Evolutionary conservation across 2,329 filamentous ascomycete genomes (phyloP), one percentile per base, ranked within the genome.

Genomic region (Fusarium xylarioides): DNA sequence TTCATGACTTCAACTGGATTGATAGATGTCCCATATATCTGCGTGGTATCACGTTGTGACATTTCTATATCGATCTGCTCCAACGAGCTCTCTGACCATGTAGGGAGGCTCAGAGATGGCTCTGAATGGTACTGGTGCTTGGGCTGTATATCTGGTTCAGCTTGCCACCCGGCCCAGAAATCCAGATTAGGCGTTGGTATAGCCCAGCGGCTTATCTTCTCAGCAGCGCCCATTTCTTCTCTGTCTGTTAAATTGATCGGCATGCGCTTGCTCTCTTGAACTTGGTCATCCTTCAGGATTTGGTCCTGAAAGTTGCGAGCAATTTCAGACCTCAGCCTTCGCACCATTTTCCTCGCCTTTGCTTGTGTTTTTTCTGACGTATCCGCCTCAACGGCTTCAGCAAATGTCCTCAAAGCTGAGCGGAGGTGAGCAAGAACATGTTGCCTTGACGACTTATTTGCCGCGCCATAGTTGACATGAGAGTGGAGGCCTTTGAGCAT

Each of bases 81-180:
- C 16, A 18, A 11, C 2, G 42, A 44, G 16, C 42, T 44, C 42
- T 44, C n/a, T 26, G 42, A 18, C 11, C 42, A 12, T 12, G 42
- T 26, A 18, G n/a, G 42, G 3, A 44, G 7, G 42, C 42, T 44
- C 42, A 26, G 16, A 18, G n/a, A 44, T 12, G 16, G 7, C 3
- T 44, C 42, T 4, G 16, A 26, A 8, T 12, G 16, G n/a, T 44
- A 26, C n/a, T 44, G 42, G 15, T 44, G 2, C n/a, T 2, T 44
- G 5, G 11, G 16, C 7, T 44, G 42, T 5, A 23, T 18, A 5
- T 26, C 42, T 44, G 11, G 16, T 4, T 18, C n/a, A 8, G 15
- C 1, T 0, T 44, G 42, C 42, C 15, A 26, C 2, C 7, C 42
- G 2, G n/a, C 15, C 16, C 8, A 6, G 11, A 4, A 0, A 0